Base-by-base conservation (phyloP, 169 alveolate genomes). In the Pseudocohnilembus persalinus region DNA sequence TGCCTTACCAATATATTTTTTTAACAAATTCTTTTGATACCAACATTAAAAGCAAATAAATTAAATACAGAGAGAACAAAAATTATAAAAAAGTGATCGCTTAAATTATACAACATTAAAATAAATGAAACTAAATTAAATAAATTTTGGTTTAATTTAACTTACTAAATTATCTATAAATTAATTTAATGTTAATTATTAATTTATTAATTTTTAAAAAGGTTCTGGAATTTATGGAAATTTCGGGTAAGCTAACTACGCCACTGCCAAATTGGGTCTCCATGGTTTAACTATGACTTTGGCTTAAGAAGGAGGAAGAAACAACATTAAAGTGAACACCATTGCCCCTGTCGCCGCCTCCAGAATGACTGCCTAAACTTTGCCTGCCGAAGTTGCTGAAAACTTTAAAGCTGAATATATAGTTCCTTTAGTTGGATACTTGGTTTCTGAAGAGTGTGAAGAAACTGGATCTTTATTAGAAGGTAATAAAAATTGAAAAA, bases 141-240 rank as follows among this genome's bases (percentile, higher is more conserved):
- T n/a, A n/a, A n/a, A n/a, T n/a, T n/a, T n/a, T n/a, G n/a, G n/a
- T n/a, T n/a, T n/a, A n/a, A n/a, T n/a, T n/a, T n/a, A n/a, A n/a
- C n/a, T n/a, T n/a, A n/a, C n/a, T n/a, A n/a, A n/a, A n/a, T n/a
- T n/a, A n/a, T n/a, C n/a, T n/a, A n/a, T n/a, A n/a, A n/a, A n/a
- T n/a, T n/a, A n/a, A n/a, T n/a, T n/a, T n/a, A n/a, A n/a, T n/a
- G n/a, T n/a, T n/a, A n/a, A n/a, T n/a, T n/a, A n/a, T n/a, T n/a
- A n/a, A n/a, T n/a, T n/a, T n/a, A n/a, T n/a, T n/a, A n/a, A n/a
- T n/a, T 84, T 92, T 31, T 93, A 91, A 73, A n/a, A n/a, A n/a
- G n/a, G n/a, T n/a, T 95, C 96, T 34, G 99, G 99, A 31, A 81
- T 97, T 73, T 95, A 94, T 81, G 99, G 99, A 34, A 91, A 93